phyloP scores from a whole-genome alignment of 2,329 filamentous ascomycete genomes.

The Lachnellula subtilissima region DNA sequence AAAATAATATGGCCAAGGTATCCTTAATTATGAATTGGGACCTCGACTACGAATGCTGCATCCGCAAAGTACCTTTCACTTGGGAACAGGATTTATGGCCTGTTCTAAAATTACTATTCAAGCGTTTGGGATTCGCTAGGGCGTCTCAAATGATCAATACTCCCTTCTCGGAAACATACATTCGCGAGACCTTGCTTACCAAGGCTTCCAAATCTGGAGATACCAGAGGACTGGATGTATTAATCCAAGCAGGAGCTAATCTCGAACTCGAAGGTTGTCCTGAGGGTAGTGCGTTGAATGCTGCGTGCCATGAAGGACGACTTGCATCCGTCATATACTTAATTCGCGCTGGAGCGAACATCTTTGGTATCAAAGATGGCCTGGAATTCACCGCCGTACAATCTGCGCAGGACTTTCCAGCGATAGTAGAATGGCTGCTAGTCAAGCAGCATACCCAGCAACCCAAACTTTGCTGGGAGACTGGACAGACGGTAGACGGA shows the following conservation, averaged over 20 bases:
- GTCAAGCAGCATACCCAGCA: not conserved
- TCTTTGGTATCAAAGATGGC: not conserved
- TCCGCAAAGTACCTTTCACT: not conserved
- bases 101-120: not conserved
- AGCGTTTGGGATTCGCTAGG: not conserved
- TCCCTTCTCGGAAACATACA: not conserved
- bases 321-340: not conserved
- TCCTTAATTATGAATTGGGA: not conserved
- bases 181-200: not conserved
- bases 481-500: not conserved
- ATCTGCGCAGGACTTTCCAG: not conserved
- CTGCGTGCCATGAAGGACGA: not conserved
- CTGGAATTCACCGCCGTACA: not conserved
- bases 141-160: not conserved
- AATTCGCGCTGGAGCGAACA: not conserved
- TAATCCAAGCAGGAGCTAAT: not conserved
- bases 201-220: not conserved
- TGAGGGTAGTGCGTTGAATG: not conserved
- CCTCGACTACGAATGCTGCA: not conserved
- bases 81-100: not conserved
- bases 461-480: not conserved
- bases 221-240: not conserved
- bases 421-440: constrained; percentile 1
- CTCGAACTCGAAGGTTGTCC: not conserved
- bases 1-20: not conserved